Evolutionary conservation across 2,329 filamentous ascomycete species (phyloP), one percentile per base, ranked within the genome.

Genomic region (Chlorencoelia australis): DNA sequence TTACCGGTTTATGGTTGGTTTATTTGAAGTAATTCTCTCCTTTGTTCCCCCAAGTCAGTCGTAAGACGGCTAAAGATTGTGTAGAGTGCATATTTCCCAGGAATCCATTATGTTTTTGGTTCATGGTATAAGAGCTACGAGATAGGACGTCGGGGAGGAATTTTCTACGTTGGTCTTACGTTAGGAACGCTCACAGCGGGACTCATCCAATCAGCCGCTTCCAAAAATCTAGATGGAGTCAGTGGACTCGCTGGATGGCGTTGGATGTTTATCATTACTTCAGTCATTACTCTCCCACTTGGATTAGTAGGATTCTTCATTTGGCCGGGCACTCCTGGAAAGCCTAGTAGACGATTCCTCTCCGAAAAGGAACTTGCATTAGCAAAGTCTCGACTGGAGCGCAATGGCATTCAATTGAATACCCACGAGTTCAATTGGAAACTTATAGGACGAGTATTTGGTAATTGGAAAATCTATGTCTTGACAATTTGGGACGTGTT

Each of bases 241-340:
- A 33, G 37, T 8, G 48, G 48, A 2, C 29, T 51, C 15, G 43
- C 45, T 7, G 59, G 59, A 1, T 62, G 59, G 59, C 44, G 58
- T 30, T 61, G 70, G 71, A 68, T 74, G 58, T 74, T 72, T 45
- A 67, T 71, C 30, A 68, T 72, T 48, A 63, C 62, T 34, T 58
- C 67, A 3, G 39, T 74, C 4, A 69, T 75, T 39, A 75, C 72
- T 1, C 66, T 75, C 9, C 68, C 69, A 0, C 55, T 74, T 4
- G 68, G 66, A 0, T 55, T 74, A 4, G 44, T 68, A 0, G 69
- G 71, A 0, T 65, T 63, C 29, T 61, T 72, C 18, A 50, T 74
- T 4, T 59, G 72, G 8, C 71, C 71, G 0, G 69, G 69, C 1
- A 71, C 66, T 0, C 63, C 57, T 17, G 64, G 68, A 22, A 64